Evolutionary conservation across 495 filamentous ascomycete genomes (phyloP), one percentile per base, ranked within the genome.

Genomic region (Filosporella fistucella): DNA sequence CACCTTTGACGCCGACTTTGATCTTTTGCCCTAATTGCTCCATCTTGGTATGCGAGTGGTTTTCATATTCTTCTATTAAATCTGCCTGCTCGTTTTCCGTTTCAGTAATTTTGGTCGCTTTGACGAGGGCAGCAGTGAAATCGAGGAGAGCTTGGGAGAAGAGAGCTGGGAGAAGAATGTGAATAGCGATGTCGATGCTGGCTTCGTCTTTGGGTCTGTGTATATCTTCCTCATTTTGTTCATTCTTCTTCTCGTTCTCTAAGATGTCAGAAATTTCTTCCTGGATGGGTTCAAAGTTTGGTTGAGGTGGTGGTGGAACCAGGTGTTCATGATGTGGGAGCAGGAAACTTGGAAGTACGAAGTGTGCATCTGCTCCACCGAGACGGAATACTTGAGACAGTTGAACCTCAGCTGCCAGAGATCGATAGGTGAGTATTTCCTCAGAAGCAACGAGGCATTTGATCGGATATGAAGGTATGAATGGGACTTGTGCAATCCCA

Each of bases 261-360:
- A 63, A 42, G 7, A 38, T 49, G 18, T 66, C 60, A 0, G 59
- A 56, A 7, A 61, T 47, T 13, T 51, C 35, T 17, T 58, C 47
- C 2, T 58, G 40, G 12, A 51, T 22, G 30, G 51, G 25, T n/a
- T 57, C 51, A 9, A 59, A 42, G 5, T 49, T 22, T 9, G 37
- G 39, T 3, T 58, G 51, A 5, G 55, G 60, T 13, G 45, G 51
- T 5, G 32, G 20, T 9, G 65, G 66, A 1, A 68, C 30, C 7
- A 67, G 41, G 39, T 68, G 66, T 32, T 67, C 66, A 38, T 68
- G 66, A 36, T 65, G 66, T 9, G 66, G 66, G 16, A 69, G 48
- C 0, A 69, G 50, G 42, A 53, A 68, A 0, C 53, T 42, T 8
- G 65, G 65, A n/a, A 68, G 32, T 2, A 45, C 20, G 22, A 63